Conservation (phyloP, 805 yeast genomes). For the Kuraishia floccosa region DNA sequence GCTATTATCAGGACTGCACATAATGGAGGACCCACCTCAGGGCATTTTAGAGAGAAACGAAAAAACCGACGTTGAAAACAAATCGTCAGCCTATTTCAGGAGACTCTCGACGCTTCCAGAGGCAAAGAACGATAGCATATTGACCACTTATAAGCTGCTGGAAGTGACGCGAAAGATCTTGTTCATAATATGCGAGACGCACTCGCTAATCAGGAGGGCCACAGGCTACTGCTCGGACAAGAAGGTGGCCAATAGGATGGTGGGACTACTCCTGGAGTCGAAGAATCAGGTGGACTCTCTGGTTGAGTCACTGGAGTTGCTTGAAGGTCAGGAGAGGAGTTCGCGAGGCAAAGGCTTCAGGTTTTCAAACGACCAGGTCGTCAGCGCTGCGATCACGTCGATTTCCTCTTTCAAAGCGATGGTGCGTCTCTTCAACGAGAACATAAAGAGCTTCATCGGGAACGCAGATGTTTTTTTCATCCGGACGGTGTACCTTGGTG, state of each 20-base stretch:
- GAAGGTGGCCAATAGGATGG: constrained; percentile 40
- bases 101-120: constrained; percentile 58
- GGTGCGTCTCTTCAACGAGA: constrained; percentile 33
- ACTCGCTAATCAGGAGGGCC: constrained; percentile 43
- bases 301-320: constrained; percentile 42
- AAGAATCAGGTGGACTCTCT: constrained; percentile 44
- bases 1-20: no score
- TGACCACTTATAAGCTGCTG: constrained; percentile 14
- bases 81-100: constrained; percentile 53
- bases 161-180: constrained; percentile 49
- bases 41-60: constrained; percentile 25
- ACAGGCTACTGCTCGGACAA: constrained; percentile 49
- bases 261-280: constrained; percentile 36
- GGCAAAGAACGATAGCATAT: constrained; percentile 4
- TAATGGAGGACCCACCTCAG: no score
- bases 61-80: constrained; percentile 29
- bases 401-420: constrained; percentile 40
- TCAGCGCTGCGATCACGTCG: constrained; percentile 20
- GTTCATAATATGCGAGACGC: constrained; percentile 55
- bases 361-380: constrained; percentile 20
- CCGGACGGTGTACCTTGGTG: constrained; percentile 48
- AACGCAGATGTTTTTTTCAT: constrained; percentile 54
- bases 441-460: constrained; percentile 35
- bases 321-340: constrained; percentile 18
- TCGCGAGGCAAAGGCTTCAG: no score